Conservation (phyloP, 2,329 filamentous ascomycete genomes). For the Aspergillus versicolor region DNA sequence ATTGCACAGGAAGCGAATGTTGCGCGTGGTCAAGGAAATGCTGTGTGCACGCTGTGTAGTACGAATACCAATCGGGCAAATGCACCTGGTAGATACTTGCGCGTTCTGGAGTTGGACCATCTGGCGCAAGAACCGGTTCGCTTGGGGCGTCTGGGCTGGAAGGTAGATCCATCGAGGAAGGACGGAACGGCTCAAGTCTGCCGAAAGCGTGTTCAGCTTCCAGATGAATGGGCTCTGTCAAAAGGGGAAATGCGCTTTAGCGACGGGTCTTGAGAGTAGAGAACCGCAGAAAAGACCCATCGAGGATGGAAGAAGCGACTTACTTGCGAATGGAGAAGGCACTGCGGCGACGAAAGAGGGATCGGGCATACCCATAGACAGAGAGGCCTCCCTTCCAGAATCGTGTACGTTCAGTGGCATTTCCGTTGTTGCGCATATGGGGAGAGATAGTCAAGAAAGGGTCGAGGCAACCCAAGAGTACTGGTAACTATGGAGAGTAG, state of each 20-base stretch:
- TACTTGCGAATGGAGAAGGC: constrained; percentile 26
- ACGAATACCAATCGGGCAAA: constrained; percentile 87
- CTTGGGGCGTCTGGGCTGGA: not conserved
- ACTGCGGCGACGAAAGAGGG: constrained; percentile 24
- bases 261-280: constrained; percentile 6
- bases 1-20: constrained; percentile 74
- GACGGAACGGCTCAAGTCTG: constrained; percentile 20
- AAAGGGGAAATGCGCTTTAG: constrained; percentile 7
- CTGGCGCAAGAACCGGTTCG: constrained; percentile 1
- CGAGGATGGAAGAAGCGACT: constrained; percentile 9
- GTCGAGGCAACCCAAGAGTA: not conserved
- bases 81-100: constrained; percentile 47
- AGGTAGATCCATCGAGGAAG: constrained; percentile 10
- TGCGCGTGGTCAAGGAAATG: constrained; percentile 91
- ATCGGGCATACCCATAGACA: constrained; percentile 28
- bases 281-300: not conserved
- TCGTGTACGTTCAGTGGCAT: constrained; percentile 31
- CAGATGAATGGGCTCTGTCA: constrained; percentile 25
- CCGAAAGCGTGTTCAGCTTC: constrained; percentile 30
- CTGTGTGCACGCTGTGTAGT: constrained; percentile 79
- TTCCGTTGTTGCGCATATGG: constrained; percentile 24
- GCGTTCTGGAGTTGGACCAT: constrained; percentile 3
- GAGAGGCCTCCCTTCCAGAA: constrained; percentile 32
- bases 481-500: not conserved
- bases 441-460: not conserved